Percentiles rank a stretch among this genome's conserved stretches.
Conservation (phyloP, 2,329 filamentous ascomycete genomes). For the Xylariaceae sp. region DNA sequence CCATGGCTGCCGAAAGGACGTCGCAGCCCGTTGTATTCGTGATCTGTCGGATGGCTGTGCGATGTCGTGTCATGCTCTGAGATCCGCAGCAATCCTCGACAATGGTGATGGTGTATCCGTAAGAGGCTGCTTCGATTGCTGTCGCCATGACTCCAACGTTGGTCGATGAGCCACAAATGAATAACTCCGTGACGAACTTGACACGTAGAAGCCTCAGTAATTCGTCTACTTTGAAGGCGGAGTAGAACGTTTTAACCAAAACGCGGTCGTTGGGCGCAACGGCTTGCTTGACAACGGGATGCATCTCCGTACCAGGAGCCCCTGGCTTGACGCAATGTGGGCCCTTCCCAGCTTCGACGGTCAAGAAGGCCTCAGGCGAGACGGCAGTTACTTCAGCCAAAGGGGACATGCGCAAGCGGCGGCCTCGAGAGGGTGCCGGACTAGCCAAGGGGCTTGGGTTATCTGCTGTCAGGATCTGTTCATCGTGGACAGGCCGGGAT, state of each 20-base stretch:
- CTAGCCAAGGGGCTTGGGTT: slow-evolving; percentile 11
- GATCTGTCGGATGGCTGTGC: slow-evolving; percentile 64
- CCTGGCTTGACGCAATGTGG: slow-evolving; percentile 41
- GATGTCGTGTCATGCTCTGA: slow-evolving; percentile 62
- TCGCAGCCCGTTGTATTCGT: slow-evolving; percentile 69
- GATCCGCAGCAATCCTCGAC: slow-evolving; percentile 87
- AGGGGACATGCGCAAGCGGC: slow-evolving; percentile 26
- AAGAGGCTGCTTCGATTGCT: slow-evolving; percentile 79
- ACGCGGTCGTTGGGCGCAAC: slow-evolving; percentile 46
- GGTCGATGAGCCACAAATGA: slow-evolving; percentile 78
- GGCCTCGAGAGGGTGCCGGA: slow-evolving; percentile 20
- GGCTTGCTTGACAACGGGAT: slow-evolving; percentile 37
- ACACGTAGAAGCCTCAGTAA: slow-evolving; percentile 73
- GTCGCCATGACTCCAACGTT: slow-evolving; percentile 91
- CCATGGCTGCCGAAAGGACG: slow-evolving; percentile 52
- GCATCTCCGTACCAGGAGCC: slow-evolving; percentile 43
- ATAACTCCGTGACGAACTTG: slow-evolving; percentile 84
- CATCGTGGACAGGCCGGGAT: slow-evolving; percentile 52
- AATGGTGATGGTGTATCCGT: slow-evolving; percentile 82
- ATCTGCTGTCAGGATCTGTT: slow-evolving; percentile 45
- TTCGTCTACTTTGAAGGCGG: slow-evolving; percentile 71
- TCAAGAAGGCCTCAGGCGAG: slow-evolving; percentile 38
- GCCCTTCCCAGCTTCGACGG: slow-evolving; percentile 30
- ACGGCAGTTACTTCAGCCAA: slow-evolving; percentile 21
- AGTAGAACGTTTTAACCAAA: slow-evolving; percentile 74